phyloP scores from a whole-genome alignment of 768 basidiomycete species.

The Lactifluus piperatus region DNA sequence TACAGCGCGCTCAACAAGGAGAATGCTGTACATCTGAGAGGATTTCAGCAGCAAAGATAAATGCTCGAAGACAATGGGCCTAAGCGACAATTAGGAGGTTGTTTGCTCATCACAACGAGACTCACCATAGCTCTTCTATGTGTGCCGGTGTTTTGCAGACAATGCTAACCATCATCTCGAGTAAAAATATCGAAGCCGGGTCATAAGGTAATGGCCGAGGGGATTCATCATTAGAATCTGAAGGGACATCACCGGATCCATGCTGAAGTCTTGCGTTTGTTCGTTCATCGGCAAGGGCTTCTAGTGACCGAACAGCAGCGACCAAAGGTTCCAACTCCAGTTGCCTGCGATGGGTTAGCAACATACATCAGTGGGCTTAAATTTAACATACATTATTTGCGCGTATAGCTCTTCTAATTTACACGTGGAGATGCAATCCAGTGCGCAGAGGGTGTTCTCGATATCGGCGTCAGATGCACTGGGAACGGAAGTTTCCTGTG shows the following conservation, averaged over 20 bases:
- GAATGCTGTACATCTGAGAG: conserved; percentile 74
- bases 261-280: conserved; percentile 73
- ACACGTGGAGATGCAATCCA: conserved; percentile 93
- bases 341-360: conserved; percentile 38
- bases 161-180: conserved; percentile 93
- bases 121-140: conserved; percentile 85
- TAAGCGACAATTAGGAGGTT: conserved; percentile 26
- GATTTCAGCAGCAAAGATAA: conserved; percentile 71
- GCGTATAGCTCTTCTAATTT: conserved; percentile 89
- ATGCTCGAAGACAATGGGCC: conserved; percentile 95
- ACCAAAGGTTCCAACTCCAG: conserved; percentile 72
- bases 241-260: conserved; percentile 49
- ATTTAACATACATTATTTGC: conserved; percentile 68
- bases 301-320: conserved; percentile 78
- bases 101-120: background rate
- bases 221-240: conserved; percentile 33
- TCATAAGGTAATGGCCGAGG: conserved; percentile 74
- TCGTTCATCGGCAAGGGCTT: conserved; percentile 83
- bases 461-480: conserved; percentile 88
- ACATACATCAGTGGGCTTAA: background rate
- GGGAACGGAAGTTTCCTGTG: conserved; percentile 66
- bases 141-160: conserved; percentile 65
- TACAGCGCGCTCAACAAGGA: conserved; percentile 91
- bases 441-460: conserved; percentile 89
- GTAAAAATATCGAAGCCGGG: conserved; percentile 86